Evolutionary conservation across 768 basidiomycete genomes (phyloP), one percentile per base, ranked within the genome.

Genomic region (Boletus insuetus): DNA sequence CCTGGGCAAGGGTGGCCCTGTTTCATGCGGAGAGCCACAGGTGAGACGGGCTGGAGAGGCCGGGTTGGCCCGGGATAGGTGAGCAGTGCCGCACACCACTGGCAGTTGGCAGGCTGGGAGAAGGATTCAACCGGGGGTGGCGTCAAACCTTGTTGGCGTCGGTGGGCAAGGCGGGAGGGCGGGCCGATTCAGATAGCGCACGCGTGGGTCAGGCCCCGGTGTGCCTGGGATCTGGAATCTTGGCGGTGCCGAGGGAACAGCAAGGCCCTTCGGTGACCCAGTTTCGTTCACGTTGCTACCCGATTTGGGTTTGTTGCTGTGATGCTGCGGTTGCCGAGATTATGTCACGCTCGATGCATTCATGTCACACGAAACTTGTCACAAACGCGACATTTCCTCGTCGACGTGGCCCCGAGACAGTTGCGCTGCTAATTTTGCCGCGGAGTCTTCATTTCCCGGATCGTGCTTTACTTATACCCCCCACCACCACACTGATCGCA

Each of bases 171-270:
- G 51, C 51, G 52, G 63, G 60, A 24, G 13, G 61, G 63, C 64
- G 64, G 64, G 38, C 64, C 65, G 64, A 44, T 37, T n/a, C n/a
- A n/a, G n/a, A n/a, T n/a, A n/a, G 44, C 1, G 14, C 17, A 34
- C 52, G 51, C 55, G 51, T 57, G 59, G 46, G 49, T 38, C 54
- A 50, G 54, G 50, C 19, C 58, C 62, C 47, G 49, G 51, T 41
- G 77, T 68, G 48, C 60, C 67, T 71, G 56, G 34, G 63, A 71
- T 71, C 73, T 62, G 63, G 20, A 67, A 76, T 79, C 76, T 74
- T 75, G 75, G 76, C 78, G 78, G 72, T 73, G 77, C 71, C 72
- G 68, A 71, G 72, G 70, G 66, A 64, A 60, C 62, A 60, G 62
- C 66, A 61, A 38, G 53, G 50, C 61, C 14, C 38, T 65, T 63